phyloP scores from a whole-genome alignment of 805 yeast species.

The Saturnispora bothae region DNA sequence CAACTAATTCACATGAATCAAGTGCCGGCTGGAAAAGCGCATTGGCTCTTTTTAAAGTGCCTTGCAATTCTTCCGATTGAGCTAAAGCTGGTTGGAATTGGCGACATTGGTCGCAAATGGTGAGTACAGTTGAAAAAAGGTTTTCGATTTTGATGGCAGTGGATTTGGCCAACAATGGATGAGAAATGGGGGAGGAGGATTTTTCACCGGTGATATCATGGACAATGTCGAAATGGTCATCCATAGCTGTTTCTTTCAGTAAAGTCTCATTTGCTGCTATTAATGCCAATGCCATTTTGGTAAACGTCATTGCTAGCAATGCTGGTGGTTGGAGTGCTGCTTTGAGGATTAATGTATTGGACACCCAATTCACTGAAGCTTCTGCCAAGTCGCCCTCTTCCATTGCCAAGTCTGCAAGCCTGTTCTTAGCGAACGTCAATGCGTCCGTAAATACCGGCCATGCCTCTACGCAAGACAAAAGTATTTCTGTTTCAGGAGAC shows the following conservation, averaged over 20 bases:
- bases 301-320: conserved; percentile 12
- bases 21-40: conserved; percentile 14
- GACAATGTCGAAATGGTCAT: conserved; percentile 9
- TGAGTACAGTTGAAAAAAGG: conserved; percentile 11
- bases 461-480: conserved; percentile 17
- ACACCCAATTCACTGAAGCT: conserved; percentile 15
- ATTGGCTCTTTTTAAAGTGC: neutral
- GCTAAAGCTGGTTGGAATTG: conserved; percentile 2
- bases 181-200: too few relatives aligned
- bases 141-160: conserved; percentile 13
- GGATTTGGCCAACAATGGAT: neutral
- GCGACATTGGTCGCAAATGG: conserved; percentile 13
- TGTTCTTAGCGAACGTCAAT: conserved; percentile 19
- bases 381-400: conserved; percentile 17
- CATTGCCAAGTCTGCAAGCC: conserved; percentile 20
- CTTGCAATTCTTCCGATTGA: conserved; percentile 4
- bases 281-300: conserved; percentile 15
- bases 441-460: conserved; percentile 22
- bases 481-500: conserved; percentile 16
- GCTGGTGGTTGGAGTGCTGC: conserved; percentile 17
- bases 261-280: conserved; percentile 13
- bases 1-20: conserved; percentile 18
- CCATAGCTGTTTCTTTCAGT: conserved; percentile 9
- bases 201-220: too few relatives aligned
- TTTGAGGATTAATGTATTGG: conserved; percentile 14